Conservation (phyloP, 805 yeast species). For the Candida vartiovaarae region DNA sequence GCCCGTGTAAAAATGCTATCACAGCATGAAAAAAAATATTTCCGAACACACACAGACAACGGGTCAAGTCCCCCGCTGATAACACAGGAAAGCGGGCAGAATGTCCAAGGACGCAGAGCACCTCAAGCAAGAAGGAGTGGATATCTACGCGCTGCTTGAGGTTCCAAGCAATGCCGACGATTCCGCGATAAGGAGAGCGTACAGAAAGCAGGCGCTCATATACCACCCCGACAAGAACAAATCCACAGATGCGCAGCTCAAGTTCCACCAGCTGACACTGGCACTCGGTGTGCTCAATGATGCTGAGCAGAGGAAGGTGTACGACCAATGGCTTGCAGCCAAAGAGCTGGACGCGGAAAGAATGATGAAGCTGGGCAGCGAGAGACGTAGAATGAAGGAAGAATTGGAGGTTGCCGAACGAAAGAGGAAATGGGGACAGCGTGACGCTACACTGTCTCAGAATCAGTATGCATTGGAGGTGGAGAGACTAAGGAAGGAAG, state of each 20-base stretch:
- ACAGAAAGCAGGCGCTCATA: conserved; percentile 69
- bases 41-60: too few relatives aligned
- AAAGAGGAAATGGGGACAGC: conserved; percentile 11
- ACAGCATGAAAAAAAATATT: too few relatives aligned
- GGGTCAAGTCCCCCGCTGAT: too few relatives aligned
- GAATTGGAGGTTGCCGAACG: conserved; percentile 19
- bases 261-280: conserved; percentile 77
- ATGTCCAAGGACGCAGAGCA: conserved; percentile 15
- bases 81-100: too few relatives aligned
- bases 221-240: conserved; percentile 81
- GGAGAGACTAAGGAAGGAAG: conserved; percentile 21
- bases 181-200: conserved; percentile 65
- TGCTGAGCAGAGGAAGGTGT: conserved; percentile 69
- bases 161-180: conserved; percentile 56
- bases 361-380: conserved; percentile 9
- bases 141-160: conserved; percentile 57
- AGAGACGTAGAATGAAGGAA: conserved; percentile 17
- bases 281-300: conserved; percentile 83
- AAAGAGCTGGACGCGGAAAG: conserved; percentile 5
- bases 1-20: too few relatives aligned
- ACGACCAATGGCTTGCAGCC: conserved; percentile 41
- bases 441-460: conserved; percentile 4
- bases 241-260: conserved; percentile 82
- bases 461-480: conserved; percentile 10
- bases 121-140: conserved; percentile 11